Evolutionary conservation across 306 rosid species (phyloP).

Genomic region (Lagenaria siceraria): DNA sequence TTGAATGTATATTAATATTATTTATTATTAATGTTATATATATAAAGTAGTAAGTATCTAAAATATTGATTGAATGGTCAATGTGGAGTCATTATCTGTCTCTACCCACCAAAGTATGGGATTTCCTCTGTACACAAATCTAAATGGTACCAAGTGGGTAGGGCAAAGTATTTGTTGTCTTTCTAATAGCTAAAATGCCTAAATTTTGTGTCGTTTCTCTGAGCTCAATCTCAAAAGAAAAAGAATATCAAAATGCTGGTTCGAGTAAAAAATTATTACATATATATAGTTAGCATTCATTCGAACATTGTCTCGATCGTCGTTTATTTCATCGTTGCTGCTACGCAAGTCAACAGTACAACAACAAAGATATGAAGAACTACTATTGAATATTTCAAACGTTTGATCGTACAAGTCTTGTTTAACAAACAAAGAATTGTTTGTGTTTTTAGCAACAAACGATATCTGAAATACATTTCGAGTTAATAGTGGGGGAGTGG

Average conservation of each 20-base stretch:
- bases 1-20: not conserved
- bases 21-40: not conserved
- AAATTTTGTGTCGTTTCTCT: not conserved
- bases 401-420: not conserved
- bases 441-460: not conserved
- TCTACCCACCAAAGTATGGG: constrained; percentile 16
- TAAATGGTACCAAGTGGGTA: constrained; percentile 26
- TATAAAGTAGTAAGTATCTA: not conserved
- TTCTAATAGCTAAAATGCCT: constrained; percentile 22
- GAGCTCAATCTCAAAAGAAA: not conserved
- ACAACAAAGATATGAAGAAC: not conserved
- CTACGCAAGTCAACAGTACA: too few species aligned
- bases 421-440: not conserved
- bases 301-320: not conserved
- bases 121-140: constrained; percentile 24
- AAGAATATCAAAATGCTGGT: not conserved
- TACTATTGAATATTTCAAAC: not conserved
- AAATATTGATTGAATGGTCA: constrained; percentile 11
- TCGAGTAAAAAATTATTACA: too few species aligned
- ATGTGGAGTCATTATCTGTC: constrained; percentile 26
- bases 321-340: not conserved
- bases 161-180: constrained; percentile 14
- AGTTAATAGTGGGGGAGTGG: too few species aligned
- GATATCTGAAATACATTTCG: not conserved
- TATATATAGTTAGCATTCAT: not conserved